Percentiles rank a stretch among this genome's conserved stretches.
These are phyloP conservation scores for Coniochaeta hoffmannii DNA, from an alignment of 2,329 filamentous ascomycete genomes.

Conservation along the genomic window DNA sequence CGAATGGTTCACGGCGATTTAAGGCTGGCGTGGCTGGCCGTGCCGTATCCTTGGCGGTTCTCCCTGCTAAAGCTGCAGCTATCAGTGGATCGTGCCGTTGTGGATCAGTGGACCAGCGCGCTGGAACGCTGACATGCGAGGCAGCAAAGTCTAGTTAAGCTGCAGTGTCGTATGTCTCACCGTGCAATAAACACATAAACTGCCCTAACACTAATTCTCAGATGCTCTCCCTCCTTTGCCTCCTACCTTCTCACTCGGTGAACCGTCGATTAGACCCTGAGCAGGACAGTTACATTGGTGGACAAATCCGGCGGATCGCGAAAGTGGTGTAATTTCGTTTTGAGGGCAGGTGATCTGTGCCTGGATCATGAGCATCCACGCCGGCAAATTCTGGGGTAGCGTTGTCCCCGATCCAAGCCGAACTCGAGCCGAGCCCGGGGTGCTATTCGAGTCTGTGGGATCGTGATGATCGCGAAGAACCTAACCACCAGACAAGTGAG, in stretches of 20 bases:
- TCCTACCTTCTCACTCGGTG: too few species aligned
- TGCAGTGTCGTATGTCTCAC: too few species aligned
- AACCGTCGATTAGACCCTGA: background rate
- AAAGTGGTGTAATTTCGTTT: conserved; percentile 1
- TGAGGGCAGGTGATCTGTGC: background rate
- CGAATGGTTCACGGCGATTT: background rate
- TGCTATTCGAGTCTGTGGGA: background rate
- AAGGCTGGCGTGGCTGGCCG: too few species aligned
- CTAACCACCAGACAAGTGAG: background rate
- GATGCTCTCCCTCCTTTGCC: background rate
- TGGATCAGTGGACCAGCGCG: background rate
- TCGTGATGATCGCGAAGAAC: background rate
- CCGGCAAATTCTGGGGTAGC: background rate
- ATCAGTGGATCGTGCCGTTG: background rate
- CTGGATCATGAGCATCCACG: background rate
- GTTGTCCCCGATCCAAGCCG: background rate
- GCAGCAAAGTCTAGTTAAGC: too few species aligned
- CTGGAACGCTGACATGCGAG: background rate
- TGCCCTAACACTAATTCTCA: too few species aligned
- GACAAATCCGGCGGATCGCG: background rate
- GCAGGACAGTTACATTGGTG: background rate
- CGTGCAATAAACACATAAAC: too few species aligned
- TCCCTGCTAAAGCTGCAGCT: background rate
- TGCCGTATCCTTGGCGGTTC: too few species aligned
- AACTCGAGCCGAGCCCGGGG: background rate